Conservation (phyloP, 495 filamentous ascomycete genomes). For the Podospora pseudocomata region DNA sequence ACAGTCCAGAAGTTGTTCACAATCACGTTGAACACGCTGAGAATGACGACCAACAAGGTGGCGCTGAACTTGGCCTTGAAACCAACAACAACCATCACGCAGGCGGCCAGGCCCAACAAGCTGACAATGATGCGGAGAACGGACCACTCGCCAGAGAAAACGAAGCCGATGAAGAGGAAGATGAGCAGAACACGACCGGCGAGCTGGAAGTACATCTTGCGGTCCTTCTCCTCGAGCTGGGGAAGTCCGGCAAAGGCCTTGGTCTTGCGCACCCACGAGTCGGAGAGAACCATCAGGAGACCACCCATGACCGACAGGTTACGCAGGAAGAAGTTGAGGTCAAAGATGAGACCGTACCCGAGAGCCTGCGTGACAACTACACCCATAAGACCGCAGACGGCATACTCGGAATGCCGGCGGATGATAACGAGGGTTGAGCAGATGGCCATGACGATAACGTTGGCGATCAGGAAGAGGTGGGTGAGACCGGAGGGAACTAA, state of each 20-base stretch:
- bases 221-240: slow-evolving; percentile 94
- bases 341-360: slow-evolving; percentile 97
- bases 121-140: slow-evolving; percentile 79
- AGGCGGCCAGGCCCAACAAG: slow-evolving; percentile 79
- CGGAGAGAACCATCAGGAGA: slow-evolving; percentile 93
- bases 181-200: slow-evolving; percentile 94
- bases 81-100: slow-evolving; percentile 97
- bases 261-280: slow-evolving; percentile 95
- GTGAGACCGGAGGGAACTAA: slow-evolving; percentile 86
- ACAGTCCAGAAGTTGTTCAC: slow-evolving; percentile 99
- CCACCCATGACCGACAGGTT: slow-evolving; percentile 96
- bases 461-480: slow-evolving; percentile 87
- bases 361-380: slow-evolving; percentile 96
- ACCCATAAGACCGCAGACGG: slow-evolving; percentile 80
- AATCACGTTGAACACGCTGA: slow-evolving; percentile 92
- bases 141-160: slow-evolving; percentile 91
- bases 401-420: slow-evolving; percentile 87
- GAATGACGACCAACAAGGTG: slow-evolving; percentile 84
- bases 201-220: slow-evolving; percentile 99
- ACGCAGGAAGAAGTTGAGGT: slow-evolving; percentile 99
- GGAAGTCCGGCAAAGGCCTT: slow-evolving; percentile 95
- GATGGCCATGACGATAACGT: slow-evolving; percentile 81
- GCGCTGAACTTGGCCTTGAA: slow-evolving; percentile 99
- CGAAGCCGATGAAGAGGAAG: slow-evolving; percentile 93
- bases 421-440: slow-evolving; percentile 84